Percentiles rank a stretch among this genome's conserved stretches.
Conservation (phyloP, 1,139 yeast species). For the Taphrina populina region DNA sequence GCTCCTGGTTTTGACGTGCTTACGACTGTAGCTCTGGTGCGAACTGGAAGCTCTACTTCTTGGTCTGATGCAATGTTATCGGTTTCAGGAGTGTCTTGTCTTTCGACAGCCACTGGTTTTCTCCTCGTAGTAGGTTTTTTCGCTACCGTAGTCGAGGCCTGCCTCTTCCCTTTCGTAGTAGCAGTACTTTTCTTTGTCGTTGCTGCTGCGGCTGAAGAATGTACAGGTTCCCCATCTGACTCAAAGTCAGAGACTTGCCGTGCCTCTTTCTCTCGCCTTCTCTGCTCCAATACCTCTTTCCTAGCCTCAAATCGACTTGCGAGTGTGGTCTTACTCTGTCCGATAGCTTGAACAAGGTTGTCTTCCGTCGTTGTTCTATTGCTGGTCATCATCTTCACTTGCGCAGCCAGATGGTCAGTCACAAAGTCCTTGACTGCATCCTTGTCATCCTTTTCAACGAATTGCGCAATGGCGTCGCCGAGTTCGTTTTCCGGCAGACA, state of each 20-base stretch:
- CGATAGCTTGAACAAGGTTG: slow-evolving; percentile 45
- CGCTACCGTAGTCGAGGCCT: slow-evolving; percentile 1
- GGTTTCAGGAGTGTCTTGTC: slow-evolving; percentile 3
- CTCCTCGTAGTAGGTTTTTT: not conserved
- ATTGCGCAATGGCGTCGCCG: slow-evolving; percentile 67
- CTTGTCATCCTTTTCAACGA: slow-evolving; percentile 81
- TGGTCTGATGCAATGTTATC: slow-evolving; percentile 6
- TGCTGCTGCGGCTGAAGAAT: slow-evolving; percentile 1
- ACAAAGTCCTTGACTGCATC: slow-evolving; percentile 63
- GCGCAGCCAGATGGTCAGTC: slow-evolving; percentile 62
- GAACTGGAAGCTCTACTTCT: slow-evolving; percentile 1
- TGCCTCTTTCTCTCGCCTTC: not conserved
- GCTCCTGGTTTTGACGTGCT: not conserved
- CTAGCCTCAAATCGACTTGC: slow-evolving; percentile 11
- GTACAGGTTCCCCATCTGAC: slow-evolving; percentile 7
- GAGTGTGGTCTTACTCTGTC: slow-evolving; percentile 37
- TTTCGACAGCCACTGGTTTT: slow-evolving; percentile 8
- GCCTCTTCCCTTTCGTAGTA: not conserved
- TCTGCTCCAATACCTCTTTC: slow-evolving; percentile 2
- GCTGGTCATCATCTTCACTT: slow-evolving; percentile 56
- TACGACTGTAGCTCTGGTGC: not conserved
- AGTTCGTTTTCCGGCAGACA: slow-evolving; percentile 76
- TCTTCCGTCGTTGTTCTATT: slow-evolving; percentile 47
- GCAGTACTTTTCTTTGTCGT: not conserved
- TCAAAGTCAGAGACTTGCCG: slow-evolving; percentile 23